A percentile compares a stretch with the other conserved stretches of the same genome.
Evolutionary conservation across 768 basidiomycete genomes (phyloP).

Genomic region (Boletus pseudopeckii): DNA sequence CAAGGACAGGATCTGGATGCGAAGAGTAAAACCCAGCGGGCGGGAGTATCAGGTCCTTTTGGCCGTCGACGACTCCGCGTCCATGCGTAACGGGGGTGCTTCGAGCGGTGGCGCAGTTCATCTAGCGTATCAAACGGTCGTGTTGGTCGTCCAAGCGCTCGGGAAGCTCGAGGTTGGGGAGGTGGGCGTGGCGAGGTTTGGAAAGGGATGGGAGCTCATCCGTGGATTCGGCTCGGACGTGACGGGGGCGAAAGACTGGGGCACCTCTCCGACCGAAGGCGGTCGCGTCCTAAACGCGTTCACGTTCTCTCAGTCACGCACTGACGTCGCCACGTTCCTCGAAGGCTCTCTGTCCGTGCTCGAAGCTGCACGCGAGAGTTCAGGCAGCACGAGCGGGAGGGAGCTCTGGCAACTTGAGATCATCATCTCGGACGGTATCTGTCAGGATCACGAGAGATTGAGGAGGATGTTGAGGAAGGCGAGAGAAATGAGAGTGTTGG

Average conservation of each 20-base stretch:
- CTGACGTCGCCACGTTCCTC: constrained; percentile 80
- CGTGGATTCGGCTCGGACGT: constrained; percentile 86
- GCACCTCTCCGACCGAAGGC: constrained; percentile 24
- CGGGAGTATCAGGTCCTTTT: constrained; percentile 95
- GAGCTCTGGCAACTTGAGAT: constrained; percentile 98
- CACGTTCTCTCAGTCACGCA: constrained; percentile 84
- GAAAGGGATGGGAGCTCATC: constrained; percentile 80
- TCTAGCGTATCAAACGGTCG: constrained; percentile 91
- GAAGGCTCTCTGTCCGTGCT: constrained; percentile 74
- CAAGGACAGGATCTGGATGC: constrained; percentile 98
- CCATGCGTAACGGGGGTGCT: constrained; percentile 54
- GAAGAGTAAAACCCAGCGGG: constrained; percentile 88
- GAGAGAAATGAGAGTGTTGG: constrained; percentile 86
- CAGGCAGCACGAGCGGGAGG: constrained; percentile 55
- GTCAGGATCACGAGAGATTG: constrained; percentile 89
- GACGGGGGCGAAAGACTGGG: constrained; percentile 59
- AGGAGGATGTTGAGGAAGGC: constrained; percentile 79
- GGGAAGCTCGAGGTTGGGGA: constrained; percentile 94
- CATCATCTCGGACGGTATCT: constrained; percentile 99
- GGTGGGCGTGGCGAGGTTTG: constrained; percentile 87
- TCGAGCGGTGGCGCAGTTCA: constrained; percentile 48
- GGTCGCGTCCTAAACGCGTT: constrained; percentile 71
- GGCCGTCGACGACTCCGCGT: constrained; percentile 92
- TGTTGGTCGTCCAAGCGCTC: constrained; percentile 86
- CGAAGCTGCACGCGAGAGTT: constrained; percentile 68